These are phyloP conservation scores for Cryptosporidium xiaoi DNA, from an alignment of 169 alveolate species.

Conservation along the genomic window DNA sequence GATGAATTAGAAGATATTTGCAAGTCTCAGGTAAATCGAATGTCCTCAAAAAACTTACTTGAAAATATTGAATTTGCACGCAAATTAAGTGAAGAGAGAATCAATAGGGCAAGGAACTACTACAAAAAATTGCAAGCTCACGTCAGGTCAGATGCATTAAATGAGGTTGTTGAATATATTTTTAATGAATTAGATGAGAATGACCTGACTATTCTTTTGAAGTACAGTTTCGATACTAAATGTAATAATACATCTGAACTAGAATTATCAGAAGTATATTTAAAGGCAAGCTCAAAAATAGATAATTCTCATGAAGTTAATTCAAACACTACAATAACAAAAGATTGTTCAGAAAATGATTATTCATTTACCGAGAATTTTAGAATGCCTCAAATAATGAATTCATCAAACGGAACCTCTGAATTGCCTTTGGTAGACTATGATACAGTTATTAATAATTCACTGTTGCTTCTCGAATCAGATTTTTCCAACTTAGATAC, in stretches of 20 bases:
- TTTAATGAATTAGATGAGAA: not conserved
- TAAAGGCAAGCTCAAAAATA: conserved; percentile 1
- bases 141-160: conserved; percentile 15
- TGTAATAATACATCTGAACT: not conserved
- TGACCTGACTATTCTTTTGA: conserved; percentile 3
- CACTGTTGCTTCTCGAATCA: not conserved
- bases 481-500: not conserved
- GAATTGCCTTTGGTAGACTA: not conserved
- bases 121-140: not conserved
- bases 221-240: not conserved
- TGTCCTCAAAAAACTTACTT: conserved; percentile 17
- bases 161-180: conserved; percentile 17
- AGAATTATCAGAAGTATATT: conserved; percentile 6
- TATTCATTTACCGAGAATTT: not conserved
- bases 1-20: conserved; percentile 14
- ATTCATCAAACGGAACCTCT: not conserved
- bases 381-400: not conserved
- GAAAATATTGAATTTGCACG: conserved; percentile 56
- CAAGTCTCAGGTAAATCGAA: not conserved
- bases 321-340: not conserved
- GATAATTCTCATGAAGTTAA: not conserved
- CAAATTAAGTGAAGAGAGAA: conserved; percentile 35
- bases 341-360: not conserved
- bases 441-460: not conserved
- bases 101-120: conserved; percentile 23